Base-by-base conservation (phyloP, 1,284 basidiomycete species). In the Sanghuangporus baumii region DNA sequence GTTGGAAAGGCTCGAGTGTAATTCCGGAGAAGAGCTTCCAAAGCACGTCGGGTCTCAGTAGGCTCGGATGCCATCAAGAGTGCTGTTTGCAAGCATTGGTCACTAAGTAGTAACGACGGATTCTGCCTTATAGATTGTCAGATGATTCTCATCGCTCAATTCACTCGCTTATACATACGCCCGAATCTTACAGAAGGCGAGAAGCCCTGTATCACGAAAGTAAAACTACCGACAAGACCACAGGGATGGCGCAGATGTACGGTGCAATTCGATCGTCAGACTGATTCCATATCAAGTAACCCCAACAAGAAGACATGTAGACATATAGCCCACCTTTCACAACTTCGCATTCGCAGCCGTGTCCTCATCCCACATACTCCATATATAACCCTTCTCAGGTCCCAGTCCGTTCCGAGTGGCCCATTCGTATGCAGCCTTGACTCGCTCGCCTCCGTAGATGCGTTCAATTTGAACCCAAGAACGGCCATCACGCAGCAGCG, bases 341-440 rank as follows among this genome's bases (percentile, higher is more conserved):
- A 38, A 4, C 47, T 38, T 47, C 31, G 18, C 18, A 37, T 50
- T 51, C 38, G 38, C 16, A 18, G 20, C 55, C 34, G 26, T 57
- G 36, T 31, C 48, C 7, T 40, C 34, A 16, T 57, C 57, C 86
- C 86, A 87, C 69, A 87, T 67, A 67, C 83, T 86, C 83, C 86
- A 87, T 43, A 87, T 74, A 43, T 80, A 74, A 1, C 84, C 86
- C 55, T 72, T 76, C 50, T 82, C 77, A 7, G 86, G 80, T n/a
- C 76, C 78, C 47, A 86, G 67, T 0, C 81, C 81, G 8, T 71
- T 71, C 59, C 70, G 73, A 14, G 75, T 73, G 36, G 84, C 73
- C 34, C 72, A 68, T 55, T 76, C 74, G 66, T 86, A 87, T 20
- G 76, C 80, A 43, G 68, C 67, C 68, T 77, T 75, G 31, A 88